Conservation (phyloP, 768 basidiomycete species). For the Lyophyllum decastes region DNA sequence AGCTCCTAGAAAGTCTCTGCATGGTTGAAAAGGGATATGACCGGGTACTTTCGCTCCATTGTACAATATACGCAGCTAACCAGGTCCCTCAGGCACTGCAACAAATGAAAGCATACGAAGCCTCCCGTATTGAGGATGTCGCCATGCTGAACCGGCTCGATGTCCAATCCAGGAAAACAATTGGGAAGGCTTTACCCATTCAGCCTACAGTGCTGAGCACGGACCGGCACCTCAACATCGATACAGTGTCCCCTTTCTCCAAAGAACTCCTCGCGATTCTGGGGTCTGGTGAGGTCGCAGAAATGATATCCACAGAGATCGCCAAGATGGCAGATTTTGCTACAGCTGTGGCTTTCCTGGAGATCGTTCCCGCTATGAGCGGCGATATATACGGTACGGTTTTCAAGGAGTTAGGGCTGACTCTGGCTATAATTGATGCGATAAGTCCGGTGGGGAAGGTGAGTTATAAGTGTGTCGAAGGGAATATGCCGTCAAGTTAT, state of each 20-base stretch:
- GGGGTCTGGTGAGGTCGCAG: slow-evolving; percentile 3
- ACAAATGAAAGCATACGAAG: slow-evolving; percentile 7
- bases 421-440: slow-evolving; percentile 2
- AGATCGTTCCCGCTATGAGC: neutral
- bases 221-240: neutral
- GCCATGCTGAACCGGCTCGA: neutral
- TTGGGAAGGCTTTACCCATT: neutral
- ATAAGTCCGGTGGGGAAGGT: neutral
- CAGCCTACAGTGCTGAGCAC: neutral
- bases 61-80: neutral
- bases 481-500: neutral
- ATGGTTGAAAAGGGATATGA: slow-evolving; percentile 1
- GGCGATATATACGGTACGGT: neutral
- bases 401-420: neutral
- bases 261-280: neutral
- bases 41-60: neutral
- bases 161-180: neutral
- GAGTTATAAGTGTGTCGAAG: neutral
- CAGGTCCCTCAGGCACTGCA: neutral
- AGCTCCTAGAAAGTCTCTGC: neutral
- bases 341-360: neutral
- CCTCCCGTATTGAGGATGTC: neutral
- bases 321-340: neutral
- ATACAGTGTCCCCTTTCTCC: neutral
- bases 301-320: neutral